Evolutionary conservation across 352 stramenopile species (phyloP).

Genomic region (Plasmopara muralis): DNA sequence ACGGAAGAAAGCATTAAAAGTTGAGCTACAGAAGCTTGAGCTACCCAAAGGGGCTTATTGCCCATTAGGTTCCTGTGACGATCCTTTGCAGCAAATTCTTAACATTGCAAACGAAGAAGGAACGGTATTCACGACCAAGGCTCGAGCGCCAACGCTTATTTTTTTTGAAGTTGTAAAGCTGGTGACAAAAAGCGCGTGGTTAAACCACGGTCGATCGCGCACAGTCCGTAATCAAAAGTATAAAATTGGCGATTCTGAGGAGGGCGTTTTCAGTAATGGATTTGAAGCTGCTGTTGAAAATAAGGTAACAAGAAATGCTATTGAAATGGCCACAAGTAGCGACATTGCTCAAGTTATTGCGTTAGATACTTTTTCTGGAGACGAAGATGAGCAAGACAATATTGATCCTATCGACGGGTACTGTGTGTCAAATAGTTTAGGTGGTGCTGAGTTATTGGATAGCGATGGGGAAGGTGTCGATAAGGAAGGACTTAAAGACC

Average conservation of each 20-base stretch:
- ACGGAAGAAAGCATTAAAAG: slow-evolving; percentile 52
- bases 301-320: slow-evolving; percentile 44
- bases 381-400: slow-evolving; percentile 30
- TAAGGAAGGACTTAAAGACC: slow-evolving; percentile 41
- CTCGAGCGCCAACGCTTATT: slow-evolving; percentile 70
- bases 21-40: slow-evolving; percentile 50
- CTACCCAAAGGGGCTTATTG: slow-evolving; percentile 59
- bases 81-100: slow-evolving; percentile 56
- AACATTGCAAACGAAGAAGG: slow-evolving; percentile 61
- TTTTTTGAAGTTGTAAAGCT: slow-evolving; percentile 79
- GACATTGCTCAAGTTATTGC: slow-evolving; percentile 64
- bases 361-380: slow-evolving; percentile 39
- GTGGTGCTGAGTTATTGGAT: slow-evolving; percentile 13
- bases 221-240: slow-evolving; percentile 33
- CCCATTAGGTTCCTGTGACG: slow-evolving; percentile 59
- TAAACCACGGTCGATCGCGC: slow-evolving; percentile 39
- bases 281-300: slow-evolving; percentile 11
- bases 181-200: slow-evolving; percentile 33
- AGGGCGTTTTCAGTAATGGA: slow-evolving; percentile 12
- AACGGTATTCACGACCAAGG: slow-evolving; percentile 84
- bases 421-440: slow-evolving; percentile 16
- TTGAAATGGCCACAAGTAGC: slow-evolving; percentile 68
- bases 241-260: slow-evolving; percentile 14
- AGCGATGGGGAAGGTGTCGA: slow-evolving; percentile 29
- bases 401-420: slow-evolving; percentile 21